Conservation (phyloP, 106 monocot genomes). For the Agapanthus africanus region DNA sequence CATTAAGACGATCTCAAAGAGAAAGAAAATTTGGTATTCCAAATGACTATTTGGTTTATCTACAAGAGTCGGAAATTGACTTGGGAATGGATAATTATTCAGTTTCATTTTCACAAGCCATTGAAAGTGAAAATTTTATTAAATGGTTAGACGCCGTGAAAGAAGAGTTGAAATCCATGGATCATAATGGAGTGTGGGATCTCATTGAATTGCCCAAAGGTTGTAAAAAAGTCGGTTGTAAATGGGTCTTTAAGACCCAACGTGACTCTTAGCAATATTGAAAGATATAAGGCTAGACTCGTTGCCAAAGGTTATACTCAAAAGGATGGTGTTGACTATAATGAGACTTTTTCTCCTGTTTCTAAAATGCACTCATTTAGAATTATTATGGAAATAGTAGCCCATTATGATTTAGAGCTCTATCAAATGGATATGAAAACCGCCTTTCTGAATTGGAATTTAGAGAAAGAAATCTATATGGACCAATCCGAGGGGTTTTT, state of each 20-base stretch:
- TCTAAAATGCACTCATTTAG: not conserved
- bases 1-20: not conserved
- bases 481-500: not conserved
- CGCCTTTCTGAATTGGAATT: not conserved
- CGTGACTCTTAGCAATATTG: not conserved
- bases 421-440: not conserved
- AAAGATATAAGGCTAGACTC: not conserved
- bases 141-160: not conserved
- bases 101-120: not conserved
- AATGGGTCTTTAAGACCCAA: not conserved
- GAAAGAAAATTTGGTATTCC: not conserved
- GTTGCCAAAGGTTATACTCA: not conserved
- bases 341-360: not conserved
- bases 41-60: not conserved
- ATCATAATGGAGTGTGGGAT: not conserved
- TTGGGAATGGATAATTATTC: not conserved
- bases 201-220: not conserved
- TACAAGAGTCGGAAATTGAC: not conserved
- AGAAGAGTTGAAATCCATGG: not conserved
- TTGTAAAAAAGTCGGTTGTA: not conserved
- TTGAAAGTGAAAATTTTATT: not conserved
- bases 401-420: not conserved
- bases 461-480: not conserved
- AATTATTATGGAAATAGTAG: not conserved
- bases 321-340: not conserved